Base-by-base conservation (phyloP, 306 rosid species). In the Lotus japonicus region DNA sequence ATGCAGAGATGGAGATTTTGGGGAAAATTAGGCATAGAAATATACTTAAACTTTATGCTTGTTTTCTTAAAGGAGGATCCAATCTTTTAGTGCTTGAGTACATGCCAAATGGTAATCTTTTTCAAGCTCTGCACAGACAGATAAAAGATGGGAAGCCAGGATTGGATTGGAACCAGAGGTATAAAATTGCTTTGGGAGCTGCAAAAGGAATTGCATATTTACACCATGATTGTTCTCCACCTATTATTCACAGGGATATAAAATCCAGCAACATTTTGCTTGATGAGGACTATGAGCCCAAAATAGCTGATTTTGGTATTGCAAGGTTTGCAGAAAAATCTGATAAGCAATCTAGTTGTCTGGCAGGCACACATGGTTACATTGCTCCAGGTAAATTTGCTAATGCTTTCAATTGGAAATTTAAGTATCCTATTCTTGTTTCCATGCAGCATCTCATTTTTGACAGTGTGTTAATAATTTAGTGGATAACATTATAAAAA, bases 251-350 rank as follows among this genome's bases (percentile, higher is more conserved):
- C 56, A 78, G 97, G 71, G 99, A 95, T 69, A 90, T 95, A 58
- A 95, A 95, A 64, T 87, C 97, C 58, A 88, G 92, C 71, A 95
- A 95, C 76, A 95, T 95, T 79, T 88, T 95, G 59, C 97, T 95
- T 13, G 86, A 88, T 43, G 84, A 68, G 64, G 79, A 83, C 58
- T 88, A 79, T 36, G 96, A 90, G 81, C 82, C 99, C 3, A 95
- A 95, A 78, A 86, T 95, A 68, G 97, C 97, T 33, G 99, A 95
- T 80, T 95, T 95, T 63, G 99, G 99, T 12, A 84, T 95, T 57
- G 99, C 99, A 42, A 95, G 84, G 77, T 77, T 87, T 66, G 92
- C 82, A 26, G 90, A 83, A 46, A 82, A 80, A 63, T 81, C 80
- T 60, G 73, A 18, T 16, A 81, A 73, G 58, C 88, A 71, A 59